Evolutionary conservation across 352 stramenopile genomes (phyloP).

Genomic region (Pythium brassicae): DNA sequence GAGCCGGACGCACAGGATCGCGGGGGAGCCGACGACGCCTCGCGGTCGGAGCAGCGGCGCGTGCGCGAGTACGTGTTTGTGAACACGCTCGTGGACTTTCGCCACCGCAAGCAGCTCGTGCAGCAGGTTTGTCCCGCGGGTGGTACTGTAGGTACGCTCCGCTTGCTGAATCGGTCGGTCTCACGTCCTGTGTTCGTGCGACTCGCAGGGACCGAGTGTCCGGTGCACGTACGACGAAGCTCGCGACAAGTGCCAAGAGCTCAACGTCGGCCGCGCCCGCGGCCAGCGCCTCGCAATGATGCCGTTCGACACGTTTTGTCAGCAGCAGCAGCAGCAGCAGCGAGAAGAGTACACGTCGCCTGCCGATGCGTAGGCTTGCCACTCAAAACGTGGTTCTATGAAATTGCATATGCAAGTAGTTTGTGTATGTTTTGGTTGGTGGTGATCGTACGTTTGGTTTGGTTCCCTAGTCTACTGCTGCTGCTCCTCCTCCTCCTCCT

Average conservation of each 20-base stretch:
- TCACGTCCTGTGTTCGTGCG: no score
- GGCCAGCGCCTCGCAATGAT: conserved; percentile 45
- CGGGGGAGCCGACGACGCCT: background rate
- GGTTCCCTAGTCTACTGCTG: conserved; percentile 1
- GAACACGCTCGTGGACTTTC: conserved; percentile 49
- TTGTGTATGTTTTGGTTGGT: background rate
- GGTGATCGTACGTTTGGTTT: background rate
- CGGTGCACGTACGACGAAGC: conserved; percentile 54
- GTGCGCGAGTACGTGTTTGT: conserved; percentile 59
- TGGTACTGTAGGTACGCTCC: background rate
- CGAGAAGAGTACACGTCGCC: background rate
- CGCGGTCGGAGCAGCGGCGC: conserved; percentile 1
- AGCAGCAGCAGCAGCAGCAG: conserved; percentile 15
- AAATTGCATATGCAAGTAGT: conserved; percentile 3
- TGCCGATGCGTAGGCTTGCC: background rate
- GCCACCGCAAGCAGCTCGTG: conserved; percentile 45
- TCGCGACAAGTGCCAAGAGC: conserved; percentile 29
- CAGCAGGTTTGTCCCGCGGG: conserved; percentile 29
- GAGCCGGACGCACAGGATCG: no score
- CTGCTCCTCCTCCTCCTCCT: background rate
- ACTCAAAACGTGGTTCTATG: conserved; percentile 3
- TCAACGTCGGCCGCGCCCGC: conserved; percentile 44
- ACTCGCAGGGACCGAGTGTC: conserved; percentile 30
- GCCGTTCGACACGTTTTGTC: conserved; percentile 31
- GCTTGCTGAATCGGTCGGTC: no score